phyloP scores from a whole-genome alignment of 2,329 filamentous ascomycete genomes.

The Sporothrix pallida region DNA sequence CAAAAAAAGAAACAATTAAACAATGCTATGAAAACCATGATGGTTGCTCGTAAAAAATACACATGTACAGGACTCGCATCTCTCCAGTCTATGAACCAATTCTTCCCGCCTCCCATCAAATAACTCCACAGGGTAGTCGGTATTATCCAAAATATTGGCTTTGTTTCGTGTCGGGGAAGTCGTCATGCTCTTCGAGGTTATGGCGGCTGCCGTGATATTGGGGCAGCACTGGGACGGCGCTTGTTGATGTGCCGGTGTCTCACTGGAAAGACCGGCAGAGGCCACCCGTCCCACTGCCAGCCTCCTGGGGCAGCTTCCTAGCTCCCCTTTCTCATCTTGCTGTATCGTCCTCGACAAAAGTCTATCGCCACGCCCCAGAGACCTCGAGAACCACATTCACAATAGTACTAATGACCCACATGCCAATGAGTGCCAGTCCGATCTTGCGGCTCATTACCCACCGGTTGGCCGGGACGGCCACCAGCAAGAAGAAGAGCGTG shows the following conservation, averaged over 20 bases:
- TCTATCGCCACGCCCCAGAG: conserved; percentile 54
- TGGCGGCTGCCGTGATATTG: not conserved
- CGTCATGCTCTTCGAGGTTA: not conserved
- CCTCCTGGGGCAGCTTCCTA: not conserved
- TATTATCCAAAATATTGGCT: no score
- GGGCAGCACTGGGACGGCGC: not conserved
- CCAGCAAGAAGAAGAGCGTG: conserved; percentile 77
- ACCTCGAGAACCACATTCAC: conserved; percentile 83
- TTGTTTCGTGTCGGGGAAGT: not conserved
- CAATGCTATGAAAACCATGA: not conserved
- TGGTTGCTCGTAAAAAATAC: not conserved
- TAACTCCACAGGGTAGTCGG: not conserved
- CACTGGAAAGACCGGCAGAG: not conserved
- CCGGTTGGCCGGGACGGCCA: conserved; percentile 81
- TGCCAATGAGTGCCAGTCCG: conserved; percentile 75
- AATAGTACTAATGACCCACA: conserved; percentile 82
- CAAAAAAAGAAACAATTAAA: not conserved
- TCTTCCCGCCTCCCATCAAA: not conserved
- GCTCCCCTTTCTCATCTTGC: not conserved
- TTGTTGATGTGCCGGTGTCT: conserved; percentile 9
- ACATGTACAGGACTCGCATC: not conserved
- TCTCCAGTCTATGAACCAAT: not conserved
- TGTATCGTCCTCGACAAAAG: not conserved
- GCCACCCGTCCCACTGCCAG: not conserved
- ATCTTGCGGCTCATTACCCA: conserved; percentile 86